Percentiles rank a stretch among this genome's conserved stretches.
phyloP scores from a whole-genome alignment of 2,329 filamentous ascomycete species.

The Aspergillus pseudoterreus region DNA sequence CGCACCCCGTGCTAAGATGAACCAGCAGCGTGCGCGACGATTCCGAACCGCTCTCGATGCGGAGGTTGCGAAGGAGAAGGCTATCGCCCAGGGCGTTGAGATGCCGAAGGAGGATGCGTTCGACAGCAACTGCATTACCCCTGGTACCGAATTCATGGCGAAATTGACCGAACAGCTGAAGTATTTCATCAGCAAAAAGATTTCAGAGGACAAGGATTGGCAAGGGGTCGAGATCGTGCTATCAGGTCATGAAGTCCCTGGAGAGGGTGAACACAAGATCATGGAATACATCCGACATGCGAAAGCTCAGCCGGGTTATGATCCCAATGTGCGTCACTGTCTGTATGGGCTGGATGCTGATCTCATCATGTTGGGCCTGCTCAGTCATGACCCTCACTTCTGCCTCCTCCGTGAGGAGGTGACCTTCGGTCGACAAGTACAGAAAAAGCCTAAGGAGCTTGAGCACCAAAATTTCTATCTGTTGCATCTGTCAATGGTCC shows the following conservation, averaged over 20 bases:
- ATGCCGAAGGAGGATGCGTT: constrained; percentile 94
- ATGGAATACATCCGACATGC: constrained; percentile 99
- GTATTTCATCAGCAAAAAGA: constrained; percentile 98
- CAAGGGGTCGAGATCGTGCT: constrained; percentile 94
- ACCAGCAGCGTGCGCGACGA: constrained; percentile 91
- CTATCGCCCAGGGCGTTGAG: constrained; percentile 80
- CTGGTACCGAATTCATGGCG: constrained; percentile 95
- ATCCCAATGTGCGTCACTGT: constrained; percentile 91
- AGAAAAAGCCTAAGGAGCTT: constrained; percentile 88
- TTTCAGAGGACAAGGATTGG: constrained; percentile 96
- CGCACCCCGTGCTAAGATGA: constrained; percentile 98
- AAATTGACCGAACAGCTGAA: constrained; percentile 90
- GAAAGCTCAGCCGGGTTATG: constrained; percentile 90
- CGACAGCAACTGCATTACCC: constrained; percentile 98
- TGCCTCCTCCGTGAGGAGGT: constrained; percentile 96
- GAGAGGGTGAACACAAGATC: constrained; percentile 98
- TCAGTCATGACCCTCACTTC: constrained; percentile 98
- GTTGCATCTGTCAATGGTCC: constrained; percentile 93
- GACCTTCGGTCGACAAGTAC: constrained; percentile 84
- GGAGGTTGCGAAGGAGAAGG: constrained; percentile 87
- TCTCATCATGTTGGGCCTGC: constrained; percentile 94
- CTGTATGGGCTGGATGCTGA: constrained; percentile 96
- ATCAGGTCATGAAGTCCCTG: constrained; percentile 95
- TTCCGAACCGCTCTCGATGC: constrained; percentile 92
- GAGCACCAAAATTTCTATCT: constrained; percentile 99